A percentile compares a stretch with the other conserved stretches of the same genome.
Evolutionary conservation across 2,329 filamentous ascomycete genomes (phyloP).

Genomic region (Paramyrothecium roridum): DNA sequence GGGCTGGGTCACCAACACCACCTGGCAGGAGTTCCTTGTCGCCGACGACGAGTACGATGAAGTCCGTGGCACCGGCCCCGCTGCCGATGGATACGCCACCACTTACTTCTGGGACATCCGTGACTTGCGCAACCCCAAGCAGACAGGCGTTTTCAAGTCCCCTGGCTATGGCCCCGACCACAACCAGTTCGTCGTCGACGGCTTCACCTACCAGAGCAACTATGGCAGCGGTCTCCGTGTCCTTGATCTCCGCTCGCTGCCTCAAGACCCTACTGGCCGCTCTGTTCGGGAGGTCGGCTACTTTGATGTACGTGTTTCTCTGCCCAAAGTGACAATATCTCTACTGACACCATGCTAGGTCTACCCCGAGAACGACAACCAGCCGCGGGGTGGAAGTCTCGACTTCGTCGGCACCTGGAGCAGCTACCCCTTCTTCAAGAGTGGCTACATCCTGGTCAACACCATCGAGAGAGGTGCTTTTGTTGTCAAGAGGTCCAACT

Average conservation of each 20-base stretch:
- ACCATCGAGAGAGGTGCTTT: slow-evolving; percentile 40
- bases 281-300: slow-evolving; percentile 39
- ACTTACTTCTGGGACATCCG: slow-evolving; percentile 48
- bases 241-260: slow-evolving; percentile 26
- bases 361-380: slow-evolving; percentile 42
- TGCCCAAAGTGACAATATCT: not conserved
- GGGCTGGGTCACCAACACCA: slow-evolving; percentile 45
- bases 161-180: slow-evolving; percentile 36
- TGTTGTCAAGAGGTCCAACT: slow-evolving; percentile 22
- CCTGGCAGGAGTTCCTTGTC: slow-evolving; percentile 38
- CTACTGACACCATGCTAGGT: slow-evolving; percentile 6
- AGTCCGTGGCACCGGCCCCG: slow-evolving; percentile 30
- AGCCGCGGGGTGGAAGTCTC: slow-evolving; percentile 29
- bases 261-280: slow-evolving; percentile 30
- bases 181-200: slow-evolving; percentile 40
- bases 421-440: slow-evolving; percentile 39
- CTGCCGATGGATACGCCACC: slow-evolving; percentile 37
- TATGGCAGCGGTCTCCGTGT: slow-evolving; percentile 40
- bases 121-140: slow-evolving; percentile 34
- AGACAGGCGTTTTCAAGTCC: slow-evolving; percentile 37
- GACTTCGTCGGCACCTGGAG: slow-evolving; percentile 40
- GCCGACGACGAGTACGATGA: slow-evolving; percentile 51
- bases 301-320: slow-evolving; percentile 31
- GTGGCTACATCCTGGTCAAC: slow-evolving; percentile 38
- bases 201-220: slow-evolving; percentile 41